Evolutionary conservation across 2,329 filamentous ascomycete genomes (phyloP).

Genomic region (Talaromyces albobiverticillius): DNA sequence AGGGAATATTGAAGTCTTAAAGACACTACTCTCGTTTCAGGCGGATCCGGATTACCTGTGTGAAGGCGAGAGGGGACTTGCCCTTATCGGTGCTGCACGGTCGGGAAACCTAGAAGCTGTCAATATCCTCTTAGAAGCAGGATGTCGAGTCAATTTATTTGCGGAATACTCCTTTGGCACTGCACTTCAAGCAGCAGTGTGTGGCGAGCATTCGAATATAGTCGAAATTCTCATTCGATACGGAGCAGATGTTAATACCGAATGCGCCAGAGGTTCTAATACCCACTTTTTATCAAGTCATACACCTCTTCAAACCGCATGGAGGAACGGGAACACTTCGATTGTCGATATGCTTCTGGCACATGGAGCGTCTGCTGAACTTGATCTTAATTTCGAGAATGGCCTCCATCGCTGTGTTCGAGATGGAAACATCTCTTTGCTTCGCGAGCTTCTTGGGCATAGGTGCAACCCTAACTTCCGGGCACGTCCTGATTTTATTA

Average conservation of each 20-base stretch:
- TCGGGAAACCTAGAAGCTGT: background rate
- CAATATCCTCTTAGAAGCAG: background rate
- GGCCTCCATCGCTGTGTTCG: conserved; percentile 2
- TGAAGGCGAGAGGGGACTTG: background rate
- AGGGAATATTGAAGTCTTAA: background rate
- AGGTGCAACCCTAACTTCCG: background rate
- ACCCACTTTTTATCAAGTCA: too few relatives aligned
- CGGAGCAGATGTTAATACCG: background rate
- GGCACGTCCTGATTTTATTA: background rate
- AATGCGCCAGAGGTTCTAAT: background rate
- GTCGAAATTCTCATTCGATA: background rate
- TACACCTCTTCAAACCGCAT: background rate
- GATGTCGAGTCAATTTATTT: background rate
- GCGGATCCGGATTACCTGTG: background rate
- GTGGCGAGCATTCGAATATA: background rate
- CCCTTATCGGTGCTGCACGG: background rate
- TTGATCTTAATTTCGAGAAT: background rate
- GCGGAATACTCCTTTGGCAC: background rate
- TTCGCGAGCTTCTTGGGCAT: background rate
- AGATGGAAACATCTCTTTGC: background rate
- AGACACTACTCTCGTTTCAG: background rate
- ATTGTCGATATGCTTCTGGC: background rate
- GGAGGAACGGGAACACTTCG: background rate
- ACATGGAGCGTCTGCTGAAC: background rate
- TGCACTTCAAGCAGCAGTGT: conserved; percentile 5